Conservation (phyloP, 2,329 filamentous ascomycete species). For the Xylaria hypoxylon region DNA sequence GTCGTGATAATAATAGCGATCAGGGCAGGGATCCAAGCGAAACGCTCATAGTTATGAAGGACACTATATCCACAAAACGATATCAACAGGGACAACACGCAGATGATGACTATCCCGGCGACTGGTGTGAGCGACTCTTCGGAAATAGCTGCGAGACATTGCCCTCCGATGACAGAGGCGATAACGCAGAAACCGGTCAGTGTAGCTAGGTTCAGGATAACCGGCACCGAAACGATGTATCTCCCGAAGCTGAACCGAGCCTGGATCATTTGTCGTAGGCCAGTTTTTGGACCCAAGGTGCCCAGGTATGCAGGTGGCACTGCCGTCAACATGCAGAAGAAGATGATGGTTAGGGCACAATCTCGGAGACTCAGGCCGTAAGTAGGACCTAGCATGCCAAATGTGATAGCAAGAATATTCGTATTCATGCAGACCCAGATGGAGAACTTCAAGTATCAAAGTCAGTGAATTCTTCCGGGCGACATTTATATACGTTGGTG, state of each 20-base stretch:
- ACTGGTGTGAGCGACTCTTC: slow-evolving; percentile 61
- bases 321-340: slow-evolving; percentile 69
- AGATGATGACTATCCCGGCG: slow-evolving; percentile 72
- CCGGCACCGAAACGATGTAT: slow-evolving; percentile 68
- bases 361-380: slow-evolving; percentile 68
- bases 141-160: slow-evolving; percentile 66
- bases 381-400: slow-evolving; percentile 69
- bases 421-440: slow-evolving; percentile 32
- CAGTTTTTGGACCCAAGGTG: slow-evolving; percentile 69
- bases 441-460: slow-evolving; percentile 27
- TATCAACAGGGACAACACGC: slow-evolving; percentile 66
- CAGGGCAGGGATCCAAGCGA: slow-evolving; percentile 67
- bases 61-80: slow-evolving; percentile 70
- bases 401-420: slow-evolving; percentile 62
- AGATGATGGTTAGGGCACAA: slow-evolving; percentile 69
- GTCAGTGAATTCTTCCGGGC: slow-evolving; percentile 8
- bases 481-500: not conserved
- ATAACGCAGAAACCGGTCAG: slow-evolving; percentile 72
- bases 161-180: slow-evolving; percentile 69
- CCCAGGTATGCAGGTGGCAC: slow-evolving; percentile 67
- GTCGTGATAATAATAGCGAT: slow-evolving; percentile 65
- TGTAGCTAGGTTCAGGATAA: slow-evolving; percentile 71
- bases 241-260: slow-evolving; percentile 70
- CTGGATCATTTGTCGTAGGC: slow-evolving; percentile 75
- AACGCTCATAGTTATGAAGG: slow-evolving; percentile 68